Percentiles rank a stretch among this genome's conserved stretches.
These are phyloP conservation scores for Paxillus rubicundulus DNA, from an alignment of 768 basidiomycete genomes.

Conservation along the genomic window DNA sequence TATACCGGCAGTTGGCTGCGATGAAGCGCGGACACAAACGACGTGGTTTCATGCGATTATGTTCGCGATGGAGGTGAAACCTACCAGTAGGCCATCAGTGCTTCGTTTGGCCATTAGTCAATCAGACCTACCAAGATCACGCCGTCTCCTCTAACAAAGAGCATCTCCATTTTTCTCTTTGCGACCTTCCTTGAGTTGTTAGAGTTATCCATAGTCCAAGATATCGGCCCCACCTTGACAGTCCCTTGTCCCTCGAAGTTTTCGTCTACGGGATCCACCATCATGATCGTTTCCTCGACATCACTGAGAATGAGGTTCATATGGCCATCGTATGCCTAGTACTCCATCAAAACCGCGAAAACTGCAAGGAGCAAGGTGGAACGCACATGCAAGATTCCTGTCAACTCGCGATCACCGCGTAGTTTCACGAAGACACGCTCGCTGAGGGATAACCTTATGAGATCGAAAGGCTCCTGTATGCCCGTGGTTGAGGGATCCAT, in stretches of 20 bases:
- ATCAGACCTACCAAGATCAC: conserved; percentile 78
- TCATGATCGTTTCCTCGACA: conserved; percentile 95
- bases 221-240: conserved; percentile 55
- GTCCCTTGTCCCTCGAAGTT: conserved; percentile 53
- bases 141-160: conserved; percentile 96
- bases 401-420: conserved; percentile 88
- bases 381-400: conserved; percentile 88
- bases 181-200: conserved; percentile 56
- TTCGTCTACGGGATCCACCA: conserved; percentile 83
- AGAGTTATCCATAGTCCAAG: not conserved
- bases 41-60: conserved; percentile 29
- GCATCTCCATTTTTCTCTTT: conserved; percentile 94
- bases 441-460: conserved; percentile 92
- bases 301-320: conserved; percentile 99
- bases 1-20: conserved; percentile 28
- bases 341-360: conserved; percentile 9
- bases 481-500: conserved; percentile 74
- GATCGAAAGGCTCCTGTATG: conserved; percentile 96
- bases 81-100: conserved; percentile 37
- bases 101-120: not conserved
- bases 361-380: not conserved
- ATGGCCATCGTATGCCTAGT: conserved; percentile 98
- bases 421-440: conserved; percentile 99
- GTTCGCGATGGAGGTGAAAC: conserved; percentile 80
- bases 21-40: conserved; percentile 3